These are phyloP conservation scores for Chondrus crispus DNA, from an alignment of 23 red algal species.

Conservation along the genomic window DNA sequence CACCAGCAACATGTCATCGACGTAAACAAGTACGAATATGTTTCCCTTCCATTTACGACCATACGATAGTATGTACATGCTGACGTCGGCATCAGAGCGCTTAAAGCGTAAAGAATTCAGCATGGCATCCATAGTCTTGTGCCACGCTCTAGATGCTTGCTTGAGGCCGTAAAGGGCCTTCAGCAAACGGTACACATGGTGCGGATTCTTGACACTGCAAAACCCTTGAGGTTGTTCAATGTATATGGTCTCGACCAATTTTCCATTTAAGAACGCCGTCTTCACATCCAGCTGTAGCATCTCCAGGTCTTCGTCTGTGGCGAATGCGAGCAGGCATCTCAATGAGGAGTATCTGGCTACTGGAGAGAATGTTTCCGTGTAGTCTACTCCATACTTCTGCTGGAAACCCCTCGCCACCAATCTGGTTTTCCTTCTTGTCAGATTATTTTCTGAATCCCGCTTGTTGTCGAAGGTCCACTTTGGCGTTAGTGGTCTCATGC, in stretches of 20 bases:
- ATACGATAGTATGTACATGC: background rate
- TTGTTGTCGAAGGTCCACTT: background rate
- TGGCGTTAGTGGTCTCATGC: background rate
- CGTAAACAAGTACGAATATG: slow-evolving; percentile 20
- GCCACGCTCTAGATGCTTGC: slow-evolving; percentile 29
- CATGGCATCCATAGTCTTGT: background rate
- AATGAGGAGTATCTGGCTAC: background rate
- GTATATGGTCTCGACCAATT: background rate
- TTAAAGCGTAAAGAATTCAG: background rate
- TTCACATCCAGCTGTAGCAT: background rate
- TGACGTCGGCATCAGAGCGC: background rate
- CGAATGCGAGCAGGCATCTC: background rate
- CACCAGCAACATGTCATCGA: slow-evolving; percentile 1
- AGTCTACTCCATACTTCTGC: background rate
- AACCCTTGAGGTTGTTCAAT: background rate
- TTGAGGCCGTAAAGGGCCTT: slow-evolving; percentile 1
- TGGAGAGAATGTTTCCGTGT: background rate
- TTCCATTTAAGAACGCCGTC: background rate
- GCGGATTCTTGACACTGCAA: background rate
- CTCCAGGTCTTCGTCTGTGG: background rate
- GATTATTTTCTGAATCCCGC: background rate
- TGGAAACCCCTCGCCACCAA: background rate
- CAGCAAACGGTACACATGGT: background rate
- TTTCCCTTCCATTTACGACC: background rate
- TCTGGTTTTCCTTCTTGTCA: background rate